phyloP scores from a whole-genome alignment of 75 land plant genomes.

The Picea glauca region DNA sequence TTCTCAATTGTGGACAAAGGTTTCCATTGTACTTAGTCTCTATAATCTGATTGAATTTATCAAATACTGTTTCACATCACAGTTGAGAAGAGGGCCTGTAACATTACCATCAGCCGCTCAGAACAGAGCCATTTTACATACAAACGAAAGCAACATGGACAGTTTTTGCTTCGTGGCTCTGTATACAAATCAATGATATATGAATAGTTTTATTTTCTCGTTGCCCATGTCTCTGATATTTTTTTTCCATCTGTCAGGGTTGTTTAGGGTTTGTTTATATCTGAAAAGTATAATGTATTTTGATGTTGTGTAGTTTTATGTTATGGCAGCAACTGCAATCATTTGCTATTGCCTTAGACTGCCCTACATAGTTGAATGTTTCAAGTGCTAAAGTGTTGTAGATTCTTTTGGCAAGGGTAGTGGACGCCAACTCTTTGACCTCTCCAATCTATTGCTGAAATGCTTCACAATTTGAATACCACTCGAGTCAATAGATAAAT shows the following conservation, averaged over 20 bases:
- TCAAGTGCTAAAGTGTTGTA: too few species aligned
- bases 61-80: neutral
- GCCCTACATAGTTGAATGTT: too few species aligned
- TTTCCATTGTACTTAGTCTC: neutral
- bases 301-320: neutral
- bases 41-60: neutral
- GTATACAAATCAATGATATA: neutral
- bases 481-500: too few species aligned
- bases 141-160: neutral
- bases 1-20: neutral
- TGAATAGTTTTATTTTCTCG: neutral
- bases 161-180: neutral
- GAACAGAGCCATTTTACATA: neutral
- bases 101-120: constrained; percentile 1
- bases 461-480: too few species aligned
- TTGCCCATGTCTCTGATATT: too few species aligned
- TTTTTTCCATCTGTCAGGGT: neutral
- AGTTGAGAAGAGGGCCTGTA: neutral
- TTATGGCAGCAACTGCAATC: neutral
- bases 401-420: too few species aligned
- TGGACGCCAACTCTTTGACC: too few species aligned
- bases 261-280: neutral
- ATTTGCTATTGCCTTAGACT: too few species aligned
- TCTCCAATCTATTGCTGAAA: too few species aligned
- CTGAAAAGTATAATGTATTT: neutral